Percentiles rank a stretch among this genome's conserved stretches.
Evolutionary conservation across 345 rosid species (phyloP).

Genomic region (Diplotaxis tenuifolia): DNA sequence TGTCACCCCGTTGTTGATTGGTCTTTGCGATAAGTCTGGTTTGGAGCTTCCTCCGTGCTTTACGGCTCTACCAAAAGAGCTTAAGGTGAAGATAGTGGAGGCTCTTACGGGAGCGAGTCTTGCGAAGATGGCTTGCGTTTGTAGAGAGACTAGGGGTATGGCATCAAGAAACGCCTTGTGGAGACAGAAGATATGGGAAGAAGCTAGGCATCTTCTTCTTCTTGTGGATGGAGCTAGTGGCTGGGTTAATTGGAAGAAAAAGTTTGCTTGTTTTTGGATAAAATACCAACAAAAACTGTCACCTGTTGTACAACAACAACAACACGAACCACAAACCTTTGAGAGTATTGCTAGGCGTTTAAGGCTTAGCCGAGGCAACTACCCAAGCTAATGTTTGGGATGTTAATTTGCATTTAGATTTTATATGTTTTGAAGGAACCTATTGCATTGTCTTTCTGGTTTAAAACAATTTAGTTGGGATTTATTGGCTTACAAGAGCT

Average conservation of each 20-base stretch:
- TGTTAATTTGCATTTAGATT: not conserved
- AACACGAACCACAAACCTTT: too few species aligned
- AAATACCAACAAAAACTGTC: not conserved
- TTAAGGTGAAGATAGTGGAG: constrained; percentile 67
- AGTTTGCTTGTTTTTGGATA: constrained; percentile 43
- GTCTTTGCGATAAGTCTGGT: constrained; percentile 52
- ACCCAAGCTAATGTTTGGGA: not conserved
- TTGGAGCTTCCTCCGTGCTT: constrained; percentile 59
- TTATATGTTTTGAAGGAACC: not conserved
- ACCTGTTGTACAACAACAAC: not conserved
- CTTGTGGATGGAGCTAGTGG: not conserved
- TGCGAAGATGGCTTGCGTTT: constrained; percentile 51
- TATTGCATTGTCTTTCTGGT: not conserved
- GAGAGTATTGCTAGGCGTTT: too few species aligned
- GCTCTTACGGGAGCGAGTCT: constrained; percentile 51
- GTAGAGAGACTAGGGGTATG: constrained; percentile 46
- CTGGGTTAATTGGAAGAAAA: constrained; percentile 46
- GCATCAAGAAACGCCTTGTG: constrained; percentile 54
- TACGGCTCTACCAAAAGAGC: constrained; percentile 57
- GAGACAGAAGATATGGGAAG: constrained; percentile 54
- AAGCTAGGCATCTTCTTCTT: constrained; percentile 29
- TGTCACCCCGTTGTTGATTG: constrained; percentile 58
- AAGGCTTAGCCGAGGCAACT: too few species aligned
- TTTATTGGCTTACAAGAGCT: not conserved
- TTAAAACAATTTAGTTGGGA: not conserved